Evolutionary conservation across 306 rosid genomes (phyloP), one percentile per base, ranked within the genome.

Genomic region (Cicer chorassanicum): DNA sequence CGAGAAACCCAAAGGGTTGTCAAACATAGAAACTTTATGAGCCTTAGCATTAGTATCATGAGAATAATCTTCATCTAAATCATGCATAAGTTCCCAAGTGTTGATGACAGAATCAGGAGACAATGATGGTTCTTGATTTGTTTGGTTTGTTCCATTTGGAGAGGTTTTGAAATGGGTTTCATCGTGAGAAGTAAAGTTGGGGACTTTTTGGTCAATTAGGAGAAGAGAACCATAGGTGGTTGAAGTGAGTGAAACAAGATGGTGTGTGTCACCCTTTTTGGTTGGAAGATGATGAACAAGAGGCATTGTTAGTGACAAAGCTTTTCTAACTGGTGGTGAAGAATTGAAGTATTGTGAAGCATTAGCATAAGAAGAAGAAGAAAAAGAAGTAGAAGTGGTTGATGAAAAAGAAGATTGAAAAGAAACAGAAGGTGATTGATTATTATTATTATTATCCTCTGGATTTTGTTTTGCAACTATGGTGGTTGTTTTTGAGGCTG

Each of bases 71-170:
- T 73, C 90, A 67, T 84, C 83, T 75, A 85, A 78, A 49, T 84
- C 89, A 69, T 88, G 87, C 98, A 92, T 90, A 80, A 92, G 96
- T 69, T 92, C 98, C 96, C 98, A 92, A 29, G 94, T 88, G 84
- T 92, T 92, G 84, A 92, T 87, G 38, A 92, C 98, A 9, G 98
- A 92, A 80, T 90, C 94, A 0, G 96, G 98, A 42, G 98, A 92
- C 56, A 87, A 69, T 12, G 90, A 65, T 39, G 19, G 78, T 21
- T 81, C 85, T 72, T 72, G 3, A 16, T 79, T 73, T 43, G 56
- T 1, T 55, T 43, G 62, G 36, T 39, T 69, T 42, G 29, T 19
- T 13, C 4, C 44, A 24, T 68, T 71, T 13, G 45, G 74, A 40
- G 61, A 34, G 42, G 36, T 41, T 64, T 68, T 63, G 42, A 56